Evolutionary conservation across 768 basidiomycete species (phyloP).

Genomic region (Coprinellus micaceus): DNA sequence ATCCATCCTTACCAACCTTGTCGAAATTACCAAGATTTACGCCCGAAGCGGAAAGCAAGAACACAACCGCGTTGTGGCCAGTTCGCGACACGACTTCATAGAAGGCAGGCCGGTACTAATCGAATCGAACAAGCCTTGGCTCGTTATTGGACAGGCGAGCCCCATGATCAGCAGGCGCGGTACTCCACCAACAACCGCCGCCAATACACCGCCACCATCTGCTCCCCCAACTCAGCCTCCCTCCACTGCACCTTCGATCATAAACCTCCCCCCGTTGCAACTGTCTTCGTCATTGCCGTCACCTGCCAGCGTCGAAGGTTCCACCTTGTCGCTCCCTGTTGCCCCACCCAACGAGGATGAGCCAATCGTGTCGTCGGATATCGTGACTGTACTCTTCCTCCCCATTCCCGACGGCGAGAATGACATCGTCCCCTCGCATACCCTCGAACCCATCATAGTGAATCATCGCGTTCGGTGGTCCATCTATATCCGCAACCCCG

Average conservation of each 20-base stretch:
- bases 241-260: not conserved
- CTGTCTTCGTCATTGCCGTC: not conserved
- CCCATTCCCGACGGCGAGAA: conserved; percentile 4
- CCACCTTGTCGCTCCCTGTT: too few relatives aligned
- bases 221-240: not conserved
- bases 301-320: not conserved
- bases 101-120: conserved; percentile 51
- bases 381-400: conserved; percentile 59
- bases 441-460: conserved; percentile 70
- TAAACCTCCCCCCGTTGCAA: not conserved
- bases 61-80: conserved; percentile 55
- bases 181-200: not conserved
- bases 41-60: conserved; percentile 55
- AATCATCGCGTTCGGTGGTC: conserved; percentile 80
- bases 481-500: conserved; percentile 76
- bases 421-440: conserved; percentile 61
- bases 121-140: conserved; percentile 20
- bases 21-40: conserved; percentile 68
- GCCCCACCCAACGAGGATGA: not conserved
- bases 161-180: not conserved
- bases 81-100: conserved; percentile 64
- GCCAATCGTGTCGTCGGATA: conserved; percentile 30
- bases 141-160: conserved; percentile 4
- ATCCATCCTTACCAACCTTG: conserved; percentile 61
- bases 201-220: not conserved